These are phyloP conservation scores for Pseudocercospora vitis DNA, from an alignment of 2,329 filamentous ascomycete genomes.

Conservation along the genomic window DNA sequence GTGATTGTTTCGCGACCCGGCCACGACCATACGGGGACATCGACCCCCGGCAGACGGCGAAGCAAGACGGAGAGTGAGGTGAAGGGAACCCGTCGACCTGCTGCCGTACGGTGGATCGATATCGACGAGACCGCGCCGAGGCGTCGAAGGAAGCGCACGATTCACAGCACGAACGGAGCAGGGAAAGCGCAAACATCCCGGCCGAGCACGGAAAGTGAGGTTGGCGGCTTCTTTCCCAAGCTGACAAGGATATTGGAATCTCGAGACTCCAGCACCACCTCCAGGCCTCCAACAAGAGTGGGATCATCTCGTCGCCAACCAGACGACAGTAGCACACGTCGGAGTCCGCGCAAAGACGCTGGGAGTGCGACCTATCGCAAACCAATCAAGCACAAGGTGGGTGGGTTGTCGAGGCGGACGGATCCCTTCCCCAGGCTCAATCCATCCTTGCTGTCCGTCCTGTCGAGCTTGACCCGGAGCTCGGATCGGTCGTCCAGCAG, in stretches of 20 bases:
- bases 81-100: conserved; percentile 24
- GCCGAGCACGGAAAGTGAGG: conserved; percentile 25
- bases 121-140: conserved; percentile 24
- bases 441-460: conserved; percentile 45
- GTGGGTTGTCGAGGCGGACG: conserved; percentile 33
- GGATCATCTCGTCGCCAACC: conserved; percentile 20
- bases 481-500: conserved; percentile 48
- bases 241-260: conserved; percentile 45
- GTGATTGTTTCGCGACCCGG: conserved; percentile 28
- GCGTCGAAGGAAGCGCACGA: conserved; percentile 20
- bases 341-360: conserved; percentile 24
- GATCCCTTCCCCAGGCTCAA: conserved; percentile 38
- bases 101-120: conserved; percentile 33
- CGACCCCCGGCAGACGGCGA: conserved; percentile 26
- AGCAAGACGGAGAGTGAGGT: conserved; percentile 24
- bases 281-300: conserved; percentile 21
- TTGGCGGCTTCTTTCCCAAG: conserved; percentile 40
- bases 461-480: conserved; percentile 44
- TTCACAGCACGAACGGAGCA: conserved; percentile 16
- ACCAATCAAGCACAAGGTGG: conserved; percentile 37
- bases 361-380: conserved; percentile 26
- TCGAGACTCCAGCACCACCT: conserved; percentile 32
- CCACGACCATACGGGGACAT: conserved; percentile 20
- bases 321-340: conserved; percentile 18
- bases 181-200: conserved; percentile 18